phyloP scores from a whole-genome alignment of 768 basidiomycete species.

The Clitopilus passeckerianus region DNA sequence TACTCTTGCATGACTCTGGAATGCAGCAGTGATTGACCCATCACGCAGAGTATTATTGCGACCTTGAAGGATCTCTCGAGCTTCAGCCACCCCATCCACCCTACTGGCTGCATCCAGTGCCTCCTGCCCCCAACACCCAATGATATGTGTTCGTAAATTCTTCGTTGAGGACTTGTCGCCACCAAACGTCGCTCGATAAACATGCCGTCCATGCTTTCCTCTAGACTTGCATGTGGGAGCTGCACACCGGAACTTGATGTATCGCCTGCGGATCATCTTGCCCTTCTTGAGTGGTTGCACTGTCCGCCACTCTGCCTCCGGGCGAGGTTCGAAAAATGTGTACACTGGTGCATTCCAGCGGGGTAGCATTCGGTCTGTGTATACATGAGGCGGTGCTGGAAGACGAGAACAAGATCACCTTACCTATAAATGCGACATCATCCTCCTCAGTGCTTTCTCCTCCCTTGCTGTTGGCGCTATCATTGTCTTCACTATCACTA shows the following conservation, averaged over 20 bases:
- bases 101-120: slow-evolving; percentile 10
- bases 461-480: too few relatives aligned
- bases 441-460: too few relatives aligned
- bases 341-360: slow-evolving; percentile 26
- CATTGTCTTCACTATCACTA: too few relatives aligned
- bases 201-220: neutral
- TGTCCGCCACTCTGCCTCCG: slow-evolving; percentile 8
- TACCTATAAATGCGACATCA: too few relatives aligned
- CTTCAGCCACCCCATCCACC: slow-evolving; percentile 3
- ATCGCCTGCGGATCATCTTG: slow-evolving; percentile 11
- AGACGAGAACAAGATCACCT: too few relatives aligned
- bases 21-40: slow-evolving; percentile 20
- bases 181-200: slow-evolving; percentile 16
- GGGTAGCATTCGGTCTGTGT: too few relatives aligned
- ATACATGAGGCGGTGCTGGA: too few relatives aligned
- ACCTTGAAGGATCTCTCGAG: neutral
- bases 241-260: slow-evolving; percentile 24
- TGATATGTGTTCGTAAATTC: slow-evolving; percentile 22
- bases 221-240: slow-evolving; percentile 13
- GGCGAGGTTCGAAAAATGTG: slow-evolving; percentile 23
- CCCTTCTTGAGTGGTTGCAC: neutral
- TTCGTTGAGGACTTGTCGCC: slow-evolving; percentile 22
- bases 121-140: slow-evolving; percentile 26
- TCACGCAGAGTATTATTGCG: slow-evolving; percentile 5
- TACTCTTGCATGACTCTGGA: slow-evolving; percentile 22